Percentiles rank a stretch among this genome's conserved stretches.
Evolutionary conservation across 108 stramenopile genomes (phyloP).

Genomic region (Pseudonitzschia delicatissima): DNA sequence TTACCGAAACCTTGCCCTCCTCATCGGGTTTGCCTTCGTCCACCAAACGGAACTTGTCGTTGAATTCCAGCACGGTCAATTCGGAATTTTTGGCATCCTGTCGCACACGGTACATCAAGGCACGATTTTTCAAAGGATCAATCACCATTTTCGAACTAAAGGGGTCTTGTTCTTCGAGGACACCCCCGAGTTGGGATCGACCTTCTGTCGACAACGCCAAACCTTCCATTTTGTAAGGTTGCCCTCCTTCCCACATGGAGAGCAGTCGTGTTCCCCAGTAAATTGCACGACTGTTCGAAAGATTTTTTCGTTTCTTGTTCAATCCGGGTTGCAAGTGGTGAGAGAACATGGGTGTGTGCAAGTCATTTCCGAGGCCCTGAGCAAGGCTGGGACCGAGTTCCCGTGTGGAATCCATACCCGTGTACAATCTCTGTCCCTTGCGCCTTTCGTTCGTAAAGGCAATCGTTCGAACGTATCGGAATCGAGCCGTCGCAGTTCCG

Average conservation of each 20-base stretch:
- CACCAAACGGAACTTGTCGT: conserved; percentile 64
- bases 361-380: conserved; percentile 58
- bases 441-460: conserved; percentile 80
- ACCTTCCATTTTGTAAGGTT: conserved; percentile 80
- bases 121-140: conserved; percentile 60
- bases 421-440: conserved; percentile 74
- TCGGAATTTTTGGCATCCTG: conserved; percentile 54
- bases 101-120: conserved; percentile 60
- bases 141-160: conserved; percentile 58
- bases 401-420: conserved; percentile 81
- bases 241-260: conserved; percentile 77
- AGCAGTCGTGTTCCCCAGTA: conserved; percentile 77
- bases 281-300: conserved; percentile 67
- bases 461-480: conserved; percentile 71
- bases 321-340: conserved; percentile 79
- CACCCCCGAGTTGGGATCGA: conserved; percentile 72
- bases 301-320: conserved; percentile 80
- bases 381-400: conserved; percentile 25
- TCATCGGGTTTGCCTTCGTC: conserved; percentile 33
- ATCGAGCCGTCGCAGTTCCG: conserved; percentile 36
- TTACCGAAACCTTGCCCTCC: conserved; percentile 43
- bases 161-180: conserved; percentile 64
- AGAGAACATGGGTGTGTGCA: conserved; percentile 63
- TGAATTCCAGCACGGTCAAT: conserved; percentile 75
- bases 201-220: conserved; percentile 80